Evolutionary conservation across 2,329 filamentous ascomycete genomes (phyloP).

Genomic region (Aureobasidium sp.): DNA sequence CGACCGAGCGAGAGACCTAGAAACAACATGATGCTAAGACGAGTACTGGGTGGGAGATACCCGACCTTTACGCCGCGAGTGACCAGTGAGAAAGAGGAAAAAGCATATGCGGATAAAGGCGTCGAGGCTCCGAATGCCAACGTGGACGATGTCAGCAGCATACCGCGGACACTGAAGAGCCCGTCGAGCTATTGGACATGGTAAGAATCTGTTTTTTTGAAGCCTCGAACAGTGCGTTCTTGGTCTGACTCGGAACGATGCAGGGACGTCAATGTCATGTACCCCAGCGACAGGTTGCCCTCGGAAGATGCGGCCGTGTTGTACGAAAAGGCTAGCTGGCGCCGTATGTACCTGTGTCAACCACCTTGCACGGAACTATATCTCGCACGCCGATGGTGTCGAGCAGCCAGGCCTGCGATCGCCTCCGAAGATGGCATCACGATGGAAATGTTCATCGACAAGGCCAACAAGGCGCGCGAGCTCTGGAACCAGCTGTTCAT

Average conservation of each 20-base stretch:
- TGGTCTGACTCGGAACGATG: neutral
- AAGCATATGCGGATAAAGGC: slow-evolving; percentile 6
- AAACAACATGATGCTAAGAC: slow-evolving; percentile 31
- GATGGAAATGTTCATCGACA: slow-evolving; percentile 29
- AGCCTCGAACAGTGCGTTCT: neutral
- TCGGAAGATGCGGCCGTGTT: slow-evolving; percentile 20
- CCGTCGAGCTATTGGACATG: slow-evolving; percentile 28
- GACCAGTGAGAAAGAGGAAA: slow-evolving; percentile 21
- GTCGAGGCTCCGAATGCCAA: neutral
- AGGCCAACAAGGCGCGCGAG: slow-evolving; percentile 22
- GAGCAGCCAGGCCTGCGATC: slow-evolving; percentile 24
- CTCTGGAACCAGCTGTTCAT: slow-evolving; percentile 29
- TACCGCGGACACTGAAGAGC: neutral
- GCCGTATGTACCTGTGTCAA: slow-evolving; percentile 30
- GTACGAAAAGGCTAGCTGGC: slow-evolving; percentile 29
- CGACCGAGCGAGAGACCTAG: slow-evolving; percentile 26
- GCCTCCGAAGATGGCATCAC: slow-evolving; percentile 25
- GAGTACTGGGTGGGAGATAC: slow-evolving; percentile 29
- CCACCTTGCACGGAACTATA: slow-evolving; percentile 29
- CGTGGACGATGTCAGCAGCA: neutral
- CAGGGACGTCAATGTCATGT: slow-evolving; percentile 27
- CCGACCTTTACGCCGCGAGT: slow-evolving; percentile 30
- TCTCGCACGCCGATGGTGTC: slow-evolving; percentile 27
- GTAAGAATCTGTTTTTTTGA: slow-evolving; percentile 11
- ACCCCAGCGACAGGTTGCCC: slow-evolving; percentile 23